Evolutionary conservation across 768 basidiomycete species (phyloP).

Genomic region (Roridomyces roridus): DNA sequence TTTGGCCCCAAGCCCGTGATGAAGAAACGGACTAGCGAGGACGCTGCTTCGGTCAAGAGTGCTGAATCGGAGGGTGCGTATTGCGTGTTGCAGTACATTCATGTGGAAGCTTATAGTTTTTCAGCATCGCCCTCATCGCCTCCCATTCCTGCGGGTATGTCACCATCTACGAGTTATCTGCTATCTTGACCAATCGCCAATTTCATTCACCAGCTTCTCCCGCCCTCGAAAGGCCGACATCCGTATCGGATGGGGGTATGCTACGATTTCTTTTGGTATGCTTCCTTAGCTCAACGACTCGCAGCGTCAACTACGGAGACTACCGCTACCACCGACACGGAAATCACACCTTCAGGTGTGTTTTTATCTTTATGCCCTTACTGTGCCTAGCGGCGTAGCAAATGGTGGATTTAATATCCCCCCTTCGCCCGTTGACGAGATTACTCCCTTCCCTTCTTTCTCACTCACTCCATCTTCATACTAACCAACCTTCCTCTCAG

Average conservation of each 20-base stretch:
- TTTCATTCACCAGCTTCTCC: too few relatives aligned
- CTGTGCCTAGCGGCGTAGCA: too few relatives aligned
- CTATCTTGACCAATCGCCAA: too few relatives aligned
- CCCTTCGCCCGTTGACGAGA: not conserved
- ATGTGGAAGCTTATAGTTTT: too few relatives aligned
- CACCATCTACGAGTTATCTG: too few relatives aligned
- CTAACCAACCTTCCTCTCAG: too few relatives aligned
- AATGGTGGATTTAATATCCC: too few relatives aligned
- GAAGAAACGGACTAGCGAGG: slow-evolving; percentile 34
- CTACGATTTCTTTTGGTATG: too few relatives aligned
- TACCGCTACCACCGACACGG: not conserved
- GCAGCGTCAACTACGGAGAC: not conserved
- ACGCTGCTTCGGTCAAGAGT: slow-evolving; percentile 22
- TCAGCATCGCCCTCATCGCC: slow-evolving; percentile 18
- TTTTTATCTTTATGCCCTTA: not conserved
- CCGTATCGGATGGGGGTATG: too few relatives aligned
- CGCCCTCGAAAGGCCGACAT: not conserved
- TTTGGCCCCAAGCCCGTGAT: slow-evolving; percentile 55
- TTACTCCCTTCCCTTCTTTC: not conserved
- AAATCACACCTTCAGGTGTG: not conserved
- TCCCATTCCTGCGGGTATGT: not conserved
- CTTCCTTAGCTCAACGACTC: too few relatives aligned
- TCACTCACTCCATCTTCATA: not conserved
- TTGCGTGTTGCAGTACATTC: not conserved
- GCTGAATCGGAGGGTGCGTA: not conserved